Base-by-base conservation (phyloP, 371 early-diverging fungal species). In the Rhizopus arrhizus region DNA sequence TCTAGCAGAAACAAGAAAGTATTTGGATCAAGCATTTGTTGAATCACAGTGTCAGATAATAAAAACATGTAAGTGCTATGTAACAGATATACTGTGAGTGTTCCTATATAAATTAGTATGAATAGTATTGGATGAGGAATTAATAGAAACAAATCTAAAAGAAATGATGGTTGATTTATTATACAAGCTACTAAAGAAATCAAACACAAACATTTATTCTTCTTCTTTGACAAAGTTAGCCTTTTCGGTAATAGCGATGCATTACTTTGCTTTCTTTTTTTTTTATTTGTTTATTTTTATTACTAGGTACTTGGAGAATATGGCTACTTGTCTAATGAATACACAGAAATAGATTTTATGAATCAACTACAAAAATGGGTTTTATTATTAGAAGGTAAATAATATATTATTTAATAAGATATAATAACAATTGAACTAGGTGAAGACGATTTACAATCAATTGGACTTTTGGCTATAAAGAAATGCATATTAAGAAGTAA, bases 321-420 rank as follows among this genome's bases (percentile, higher is more conserved):
- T 57, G 63, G 70, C 1, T 74, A 79, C 51, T 43, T 72, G 11
- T 64, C 66, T 11, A 38, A 22, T 0, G 32, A 55, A 13, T 31
- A 62, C n/a, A 53, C 66, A 3, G 73, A 74, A 12, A 34, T 56
- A 10, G 72, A 75, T 22, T 59, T 61, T 0, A 79, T 79, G 73
- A 60, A 51, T 3, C 71, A 72, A 33, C 16, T 79, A 11, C 68
- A 70, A 45, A 72, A 69, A 58, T 73, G 69, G 65, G 32, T 74
- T 5, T 29, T 43, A 3, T 31, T 66, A n/a, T 36, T 74, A 36
- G 46, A 73, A 58, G 78, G 78, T 78, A 67, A 1, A 22, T 22
- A 22, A 22, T 22, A 22, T 22, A 38, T 40, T 13, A 28, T 56
- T 41, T 11, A 16, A 41, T 34, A 8, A 22, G 13, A 13, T 34